Conservation (phyloP, 352 stramenopile genomes). For the Globisporangium heterothallicum region DNA sequence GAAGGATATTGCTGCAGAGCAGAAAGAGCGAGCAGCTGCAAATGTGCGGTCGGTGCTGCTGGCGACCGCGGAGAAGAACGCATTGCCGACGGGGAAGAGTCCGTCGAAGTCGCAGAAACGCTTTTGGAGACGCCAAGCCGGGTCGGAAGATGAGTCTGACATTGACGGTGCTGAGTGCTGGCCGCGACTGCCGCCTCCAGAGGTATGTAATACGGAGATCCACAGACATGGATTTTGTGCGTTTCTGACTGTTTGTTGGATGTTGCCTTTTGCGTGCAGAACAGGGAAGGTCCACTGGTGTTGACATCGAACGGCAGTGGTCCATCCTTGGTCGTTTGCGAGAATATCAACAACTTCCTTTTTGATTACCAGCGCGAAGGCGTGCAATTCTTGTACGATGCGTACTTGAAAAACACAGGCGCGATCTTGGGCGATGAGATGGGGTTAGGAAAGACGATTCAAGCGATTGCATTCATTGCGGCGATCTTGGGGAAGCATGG, state of each 20-base stretch:
- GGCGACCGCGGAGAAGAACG: background rate
- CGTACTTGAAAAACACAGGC: conserved; percentile 41
- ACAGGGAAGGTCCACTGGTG: conserved; percentile 32
- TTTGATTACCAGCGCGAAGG: conserved; percentile 75
- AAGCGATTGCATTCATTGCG: conserved; percentile 91
- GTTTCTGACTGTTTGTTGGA: background rate
- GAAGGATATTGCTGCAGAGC: conserved; percentile 22
- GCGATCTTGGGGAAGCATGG: conserved; percentile 89
- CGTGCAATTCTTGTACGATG: conserved; percentile 56
- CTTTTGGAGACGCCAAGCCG: background rate
- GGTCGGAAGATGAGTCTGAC: conserved; percentile 18
- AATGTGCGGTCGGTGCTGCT: conserved; percentile 1
- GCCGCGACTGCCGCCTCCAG: conserved; percentile 43
- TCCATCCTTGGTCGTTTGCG: conserved; percentile 32
- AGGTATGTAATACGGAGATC: conserved; percentile 28
- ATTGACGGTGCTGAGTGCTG: conserved; percentile 27
- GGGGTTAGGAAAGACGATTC: conserved; percentile 92
- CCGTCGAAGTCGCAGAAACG: conserved; percentile 3
- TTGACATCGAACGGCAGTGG: conserved; percentile 15
- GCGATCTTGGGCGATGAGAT: conserved; percentile 99
- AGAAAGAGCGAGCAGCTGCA: conserved; percentile 1
- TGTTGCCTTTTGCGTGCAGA: conserved; percentile 17
- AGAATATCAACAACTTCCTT: conserved; percentile 68
- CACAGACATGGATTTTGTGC: too few relatives aligned
- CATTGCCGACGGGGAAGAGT: conserved; percentile 1